Base-by-base conservation (phyloP, 768 basidiomycete genomes). In the Agaricus sinodeliciosus region DNA sequence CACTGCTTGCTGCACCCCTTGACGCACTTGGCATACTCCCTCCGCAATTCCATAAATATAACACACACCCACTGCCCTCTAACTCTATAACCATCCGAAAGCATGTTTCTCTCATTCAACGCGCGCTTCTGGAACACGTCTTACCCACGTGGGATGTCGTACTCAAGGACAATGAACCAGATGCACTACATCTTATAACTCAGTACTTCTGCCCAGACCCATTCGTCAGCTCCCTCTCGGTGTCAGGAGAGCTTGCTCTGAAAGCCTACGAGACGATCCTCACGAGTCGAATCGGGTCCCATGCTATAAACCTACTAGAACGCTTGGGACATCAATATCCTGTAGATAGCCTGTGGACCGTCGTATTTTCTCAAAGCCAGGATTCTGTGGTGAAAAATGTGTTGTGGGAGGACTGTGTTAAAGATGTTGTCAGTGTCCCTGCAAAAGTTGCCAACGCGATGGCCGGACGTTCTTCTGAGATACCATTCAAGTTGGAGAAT, bases 371-470 rank as follows among this genome's bases (percentile, higher is more conserved):
- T 4, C 39, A 40, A 41, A 34, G 27, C 9, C 53, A 49, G 5
- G 63, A 69, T 45, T 58, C 56, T 2, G 55, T 57, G 25, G 67
- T 65, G 53, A 64, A 63, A 37, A 67, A 64, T 28, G 59, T 77
- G 18, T 60, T 62, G 42, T 96, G 94, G 94, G 87, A 90, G 58
- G 86, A 92, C 58, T 81, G 77, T 57, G 79, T 94, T 19, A 80
- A 79, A 28, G 76, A 80, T 54, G 49, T 84, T 2, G 72, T 84
- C 46, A 73, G 80, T 13, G 67, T 94, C 7, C 92, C 94, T 31
- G 72, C 73, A n/a, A 91, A 83, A 65, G 80, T 87, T 7, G 84
- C 87, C 19, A 96, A 97, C 67, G 77, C 79, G 2, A 64, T 83
- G 31, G 77, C 9, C 27, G 36, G 25, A 39, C 16, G 28, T 77